Percentiles rank a stretch among this genome's conserved stretches.
Evolutionary conservation across 192 early-diverging fungal genomes (phyloP).

Genomic region (Coemansia sp.): DNA sequence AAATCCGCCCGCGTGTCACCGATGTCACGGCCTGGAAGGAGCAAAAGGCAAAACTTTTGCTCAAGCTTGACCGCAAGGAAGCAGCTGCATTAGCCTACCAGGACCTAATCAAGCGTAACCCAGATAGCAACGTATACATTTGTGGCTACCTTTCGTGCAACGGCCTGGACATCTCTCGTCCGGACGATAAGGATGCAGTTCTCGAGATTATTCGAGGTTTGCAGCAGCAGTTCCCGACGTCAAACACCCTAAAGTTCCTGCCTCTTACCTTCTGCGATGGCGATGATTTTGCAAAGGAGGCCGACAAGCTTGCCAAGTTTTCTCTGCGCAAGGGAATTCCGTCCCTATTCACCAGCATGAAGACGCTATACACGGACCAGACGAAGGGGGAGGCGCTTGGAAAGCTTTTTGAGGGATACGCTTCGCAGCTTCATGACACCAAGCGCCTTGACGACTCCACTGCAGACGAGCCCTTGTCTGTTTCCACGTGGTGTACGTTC

Average conservation of each 20-base stretch:
- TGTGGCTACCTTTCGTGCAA: conserved; percentile 62
- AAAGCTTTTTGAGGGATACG: conserved; percentile 65
- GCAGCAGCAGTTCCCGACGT: conserved; percentile 71
- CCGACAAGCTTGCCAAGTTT: conserved; percentile 66
- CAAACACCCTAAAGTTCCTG: conserved; percentile 74
- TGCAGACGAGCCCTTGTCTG: conserved; percentile 71
- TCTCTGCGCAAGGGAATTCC: conserved; percentile 91
- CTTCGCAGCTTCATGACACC: conserved; percentile 46
- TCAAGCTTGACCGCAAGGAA: conserved; percentile 64
- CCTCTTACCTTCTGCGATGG: conserved; percentile 76
- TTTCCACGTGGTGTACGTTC: conserved; percentile 84
- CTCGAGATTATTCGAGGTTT: conserved; percentile 56
- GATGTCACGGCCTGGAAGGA: conserved; percentile 76
- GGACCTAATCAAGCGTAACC: conserved; percentile 73
- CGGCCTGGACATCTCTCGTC: conserved; percentile 27
- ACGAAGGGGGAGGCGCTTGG: conserved; percentile 70
- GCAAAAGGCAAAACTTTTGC: conserved; percentile 67
- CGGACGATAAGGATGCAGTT: conserved; percentile 36
- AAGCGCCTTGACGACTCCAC: conserved; percentile 50
- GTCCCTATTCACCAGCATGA: conserved; percentile 84
- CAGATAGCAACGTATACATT: conserved; percentile 76
- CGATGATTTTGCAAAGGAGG: conserved; percentile 60
- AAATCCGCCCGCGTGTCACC: conserved; percentile 69
- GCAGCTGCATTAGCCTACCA: conserved; percentile 77
- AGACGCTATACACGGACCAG: conserved; percentile 65